These are phyloP conservation scores for Lactarius tabidus DNA, from an alignment of 768 basidiomycete species.

Conservation along the genomic window DNA sequence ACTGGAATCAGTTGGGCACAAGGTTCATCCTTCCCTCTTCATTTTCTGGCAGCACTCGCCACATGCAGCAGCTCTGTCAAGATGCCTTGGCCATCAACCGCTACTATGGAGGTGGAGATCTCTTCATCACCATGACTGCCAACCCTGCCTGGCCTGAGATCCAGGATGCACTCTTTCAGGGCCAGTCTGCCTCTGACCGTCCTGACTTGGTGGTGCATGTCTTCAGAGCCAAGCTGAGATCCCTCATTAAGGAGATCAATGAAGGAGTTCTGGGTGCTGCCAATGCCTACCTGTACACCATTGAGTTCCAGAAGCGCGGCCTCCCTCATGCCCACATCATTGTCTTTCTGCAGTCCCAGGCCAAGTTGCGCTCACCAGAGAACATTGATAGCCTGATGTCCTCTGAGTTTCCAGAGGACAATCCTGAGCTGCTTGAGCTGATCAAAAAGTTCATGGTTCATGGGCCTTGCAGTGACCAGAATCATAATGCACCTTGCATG, in stretches of 20 bases:
- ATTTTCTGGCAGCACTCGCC: no score
- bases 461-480: constrained; percentile 41
- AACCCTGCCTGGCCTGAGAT: constrained; percentile 46
- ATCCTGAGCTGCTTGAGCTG: constrained; percentile 37
- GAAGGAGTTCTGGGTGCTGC: constrained; percentile 40
- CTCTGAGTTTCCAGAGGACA: constrained; percentile 43
- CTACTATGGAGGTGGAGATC: no score
- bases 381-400: constrained; percentile 41
- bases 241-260: constrained; percentile 34
- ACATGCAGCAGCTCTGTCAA: no score
- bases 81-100: no score
- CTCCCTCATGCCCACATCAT: constrained; percentile 53
- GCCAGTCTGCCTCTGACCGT: constrained; percentile 38
- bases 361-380: constrained; percentile 36
- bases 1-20: no score
- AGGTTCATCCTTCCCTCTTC: no score
- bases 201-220: constrained; percentile 47
- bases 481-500: constrained; percentile 40
- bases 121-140: constrained; percentile 36
- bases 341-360: constrained; percentile 36
- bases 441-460: constrained; percentile 46
- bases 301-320: constrained; percentile 56
- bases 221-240: constrained; percentile 45
- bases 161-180: neutral
- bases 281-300: constrained; percentile 46